phyloP scores from a whole-genome alignment of 2,329 filamentous ascomycete genomes.

The Chalaropsis ovoidea region DNA sequence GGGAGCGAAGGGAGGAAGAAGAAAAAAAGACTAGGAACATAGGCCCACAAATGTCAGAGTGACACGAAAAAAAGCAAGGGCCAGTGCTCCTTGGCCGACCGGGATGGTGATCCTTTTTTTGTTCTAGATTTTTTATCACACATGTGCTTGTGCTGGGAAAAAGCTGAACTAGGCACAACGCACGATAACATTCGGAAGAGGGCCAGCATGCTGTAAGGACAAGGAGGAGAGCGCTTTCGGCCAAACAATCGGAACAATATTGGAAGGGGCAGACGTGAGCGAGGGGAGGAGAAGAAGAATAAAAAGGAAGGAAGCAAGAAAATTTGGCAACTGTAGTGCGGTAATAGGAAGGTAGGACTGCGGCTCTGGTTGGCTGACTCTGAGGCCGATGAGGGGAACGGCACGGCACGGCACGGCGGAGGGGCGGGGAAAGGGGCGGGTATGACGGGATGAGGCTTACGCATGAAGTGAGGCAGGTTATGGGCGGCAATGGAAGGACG shows the following conservation, averaged over 20 bases:
- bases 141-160: background rate
- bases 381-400: too few relatives aligned
- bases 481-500: background rate
- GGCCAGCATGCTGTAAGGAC: too few relatives aligned
- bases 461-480: background rate
- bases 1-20: background rate
- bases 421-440: background rate
- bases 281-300: too few relatives aligned
- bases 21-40: background rate
- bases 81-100: background rate
- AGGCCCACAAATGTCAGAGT: conserved; percentile 12
- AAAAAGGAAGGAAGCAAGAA: too few relatives aligned
- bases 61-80: conserved; percentile 7
- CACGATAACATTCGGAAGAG: background rate
- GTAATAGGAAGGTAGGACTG: too few relatives aligned
- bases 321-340: too few relatives aligned
- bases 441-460: background rate
- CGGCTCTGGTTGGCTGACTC: too few relatives aligned
- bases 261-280: too few relatives aligned
- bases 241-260: background rate
- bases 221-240: background rate
- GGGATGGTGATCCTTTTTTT: background rate
- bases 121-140: background rate
- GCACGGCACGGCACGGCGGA: background rate
- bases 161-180: background rate